phyloP scores from a whole-genome alignment of 495 filamentous ascomycete species.

The Rhizodiscina lignyota region DNA sequence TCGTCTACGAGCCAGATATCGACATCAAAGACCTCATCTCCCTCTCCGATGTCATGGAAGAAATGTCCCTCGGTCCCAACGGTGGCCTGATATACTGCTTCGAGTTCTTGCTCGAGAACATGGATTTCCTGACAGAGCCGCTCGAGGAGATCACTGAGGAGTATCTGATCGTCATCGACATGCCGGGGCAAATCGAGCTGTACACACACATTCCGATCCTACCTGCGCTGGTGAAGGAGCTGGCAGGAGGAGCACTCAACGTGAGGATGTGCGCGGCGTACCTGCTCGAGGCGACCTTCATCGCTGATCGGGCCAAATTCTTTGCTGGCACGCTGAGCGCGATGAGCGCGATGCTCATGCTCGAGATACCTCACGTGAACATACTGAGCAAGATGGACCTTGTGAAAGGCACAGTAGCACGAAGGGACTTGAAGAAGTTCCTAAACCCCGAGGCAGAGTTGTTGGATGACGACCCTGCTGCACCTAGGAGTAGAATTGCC shows the following conservation, averaged over 20 bases:
- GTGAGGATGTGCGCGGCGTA: slow-evolving; percentile 91
- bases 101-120: slow-evolving; percentile 87
- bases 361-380: slow-evolving; percentile 90
- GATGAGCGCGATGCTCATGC: slow-evolving; percentile 97
- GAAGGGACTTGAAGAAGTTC: slow-evolving; percentile 73
- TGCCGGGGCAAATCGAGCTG: slow-evolving; percentile 97
- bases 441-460: slow-evolving; percentile 64
- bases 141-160: slow-evolving; percentile 83
- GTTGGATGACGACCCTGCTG: slow-evolving; percentile 48
- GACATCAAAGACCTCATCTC: slow-evolving; percentile 96
- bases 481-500: slow-evolving; percentile 22
- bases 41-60: slow-evolving; percentile 96
- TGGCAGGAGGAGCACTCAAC: slow-evolving; percentile 69
- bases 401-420: slow-evolving; percentile 63
- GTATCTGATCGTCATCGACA: slow-evolving; percentile 92
- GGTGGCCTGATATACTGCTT: slow-evolving; percentile 97
- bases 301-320: slow-evolving; percentile 90
- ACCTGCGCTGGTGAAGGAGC: slow-evolving; percentile 65
- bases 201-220: slow-evolving; percentile 94
- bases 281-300: slow-evolving; percentile 85
- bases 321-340: slow-evolving; percentile 89
- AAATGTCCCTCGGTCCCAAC: slow-evolving; percentile 83
- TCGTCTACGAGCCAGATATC: slow-evolving; percentile 80
- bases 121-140: slow-evolving; percentile 80
- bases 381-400: slow-evolving; percentile 95